phyloP scores from a whole-genome alignment of 2,329 filamentous ascomycete genomes.

The Talaromyces verruculosus region DNA sequence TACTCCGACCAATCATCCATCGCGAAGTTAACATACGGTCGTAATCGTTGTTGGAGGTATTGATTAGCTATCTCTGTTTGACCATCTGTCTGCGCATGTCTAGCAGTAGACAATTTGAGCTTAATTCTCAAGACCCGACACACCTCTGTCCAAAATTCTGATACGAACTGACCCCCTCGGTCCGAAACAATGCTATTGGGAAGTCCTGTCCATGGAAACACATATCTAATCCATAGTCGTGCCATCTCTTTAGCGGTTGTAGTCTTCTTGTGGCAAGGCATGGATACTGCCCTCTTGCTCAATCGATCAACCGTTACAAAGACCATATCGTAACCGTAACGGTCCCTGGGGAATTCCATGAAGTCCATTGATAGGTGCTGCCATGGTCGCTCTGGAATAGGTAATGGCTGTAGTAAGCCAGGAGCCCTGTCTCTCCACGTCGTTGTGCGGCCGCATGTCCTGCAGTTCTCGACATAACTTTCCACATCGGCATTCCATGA shows the following conservation, averaged over 20 bases:
- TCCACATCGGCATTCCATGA: background rate
- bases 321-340: background rate
- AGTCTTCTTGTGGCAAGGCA: slow-evolving; percentile 15
- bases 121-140: slow-evolving; percentile 13
- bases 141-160: slow-evolving; percentile 21
- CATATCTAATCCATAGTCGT: background rate
- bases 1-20: slow-evolving; percentile 22
- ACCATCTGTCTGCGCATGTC: slow-evolving; percentile 17
- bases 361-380: slow-evolving; percentile 25
- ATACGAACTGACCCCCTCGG: slow-evolving; percentile 18
- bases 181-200: slow-evolving; percentile 21
- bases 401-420: slow-evolving; percentile 19
- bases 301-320: slow-evolving; percentile 22
- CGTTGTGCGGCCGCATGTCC: background rate
- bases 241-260: background rate
- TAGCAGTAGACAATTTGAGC: slow-evolving; percentile 15
- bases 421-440: slow-evolving; percentile 2
- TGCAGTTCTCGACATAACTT: background rate
- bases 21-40: slow-evolving; percentile 10
- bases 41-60: slow-evolving; percentile 14
- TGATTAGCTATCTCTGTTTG: slow-evolving; percentile 22
- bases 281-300: slow-evolving; percentile 19
- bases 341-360: background rate
- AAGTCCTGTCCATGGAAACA: background rate
- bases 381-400: slow-evolving; percentile 21